Evolutionary conservation across 805 yeast species (phyloP).

Genomic region (Saccharomycopsis sp.): DNA sequence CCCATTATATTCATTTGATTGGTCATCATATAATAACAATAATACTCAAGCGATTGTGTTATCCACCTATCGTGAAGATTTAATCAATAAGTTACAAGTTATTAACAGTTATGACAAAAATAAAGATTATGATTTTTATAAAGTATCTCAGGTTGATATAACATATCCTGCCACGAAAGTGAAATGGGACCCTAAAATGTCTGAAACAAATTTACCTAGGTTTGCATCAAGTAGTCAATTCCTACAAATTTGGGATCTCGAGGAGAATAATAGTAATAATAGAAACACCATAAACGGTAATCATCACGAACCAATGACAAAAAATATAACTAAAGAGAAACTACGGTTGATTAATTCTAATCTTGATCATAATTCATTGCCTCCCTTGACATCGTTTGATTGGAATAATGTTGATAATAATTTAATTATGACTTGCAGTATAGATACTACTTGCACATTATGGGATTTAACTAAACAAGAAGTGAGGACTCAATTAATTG

Average conservation of each 20-base stretch:
- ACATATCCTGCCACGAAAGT: conserved; percentile 66
- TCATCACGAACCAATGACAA: background rate
- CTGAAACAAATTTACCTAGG: conserved; percentile 30
- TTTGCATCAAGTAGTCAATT: conserved; percentile 70
- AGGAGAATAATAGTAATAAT: background rate
- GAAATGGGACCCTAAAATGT: conserved; percentile 60
- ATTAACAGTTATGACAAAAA: background rate
- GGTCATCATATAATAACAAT: conserved; percentile 5
- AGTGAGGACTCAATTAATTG: conserved; percentile 89
- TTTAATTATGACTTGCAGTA: conserved; percentile 72
- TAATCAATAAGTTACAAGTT: conserved; percentile 8
- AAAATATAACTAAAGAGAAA: conserved; percentile 32
- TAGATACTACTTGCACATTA: conserved; percentile 94
- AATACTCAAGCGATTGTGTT: conserved; percentile 10
- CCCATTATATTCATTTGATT: conserved; percentile 17
- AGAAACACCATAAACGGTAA: conserved; percentile 2
- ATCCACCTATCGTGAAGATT: conserved; percentile 15
- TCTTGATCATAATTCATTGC: conserved; percentile 45
- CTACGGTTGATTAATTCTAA: conserved; percentile 35
- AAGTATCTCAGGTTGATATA: conserved; percentile 45
- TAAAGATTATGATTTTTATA: conserved; percentile 33
- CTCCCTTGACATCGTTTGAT: conserved; percentile 91
- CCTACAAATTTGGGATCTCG: conserved; percentile 52
- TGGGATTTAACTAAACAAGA: conserved; percentile 74
- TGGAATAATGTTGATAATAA: conserved; percentile 76